Conservation (phyloP, 306 rosid species). For the Lathyrus tuberosus region DNA sequence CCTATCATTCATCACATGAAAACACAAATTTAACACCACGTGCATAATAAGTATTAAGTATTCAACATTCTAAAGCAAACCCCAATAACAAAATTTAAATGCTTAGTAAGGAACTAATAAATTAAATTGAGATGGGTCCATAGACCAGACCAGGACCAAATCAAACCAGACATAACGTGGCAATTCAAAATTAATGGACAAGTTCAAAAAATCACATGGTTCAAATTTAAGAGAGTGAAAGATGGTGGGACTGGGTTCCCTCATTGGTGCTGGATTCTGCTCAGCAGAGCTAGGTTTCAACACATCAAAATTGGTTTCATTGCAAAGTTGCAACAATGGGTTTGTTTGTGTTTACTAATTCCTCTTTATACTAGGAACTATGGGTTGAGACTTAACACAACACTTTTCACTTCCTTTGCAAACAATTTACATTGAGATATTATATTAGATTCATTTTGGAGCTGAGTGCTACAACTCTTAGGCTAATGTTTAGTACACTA, state of each 20-base stretch:
- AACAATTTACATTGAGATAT: background rate
- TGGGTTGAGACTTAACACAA: background rate
- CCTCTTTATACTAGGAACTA: background rate
- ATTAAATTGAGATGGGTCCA: background rate
- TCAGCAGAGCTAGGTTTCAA: background rate
- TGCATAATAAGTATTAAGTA: background rate
- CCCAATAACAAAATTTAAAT: background rate
- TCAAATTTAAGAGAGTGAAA: background rate
- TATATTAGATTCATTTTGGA: background rate
- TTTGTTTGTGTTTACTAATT: background rate
- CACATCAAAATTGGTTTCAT: background rate
- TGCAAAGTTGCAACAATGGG: background rate
- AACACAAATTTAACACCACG: background rate
- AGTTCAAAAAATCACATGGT: background rate
- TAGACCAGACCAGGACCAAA: background rate
- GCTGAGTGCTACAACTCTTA: background rate
- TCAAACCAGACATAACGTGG: background rate
- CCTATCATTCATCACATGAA: background rate
- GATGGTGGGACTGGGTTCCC: background rate
- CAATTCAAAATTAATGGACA: background rate
- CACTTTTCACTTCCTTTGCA: background rate
- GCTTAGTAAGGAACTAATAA: background rate
- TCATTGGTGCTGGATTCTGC: background rate
- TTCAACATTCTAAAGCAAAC: constrained; percentile 6
- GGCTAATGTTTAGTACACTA: background rate